Conservation (phyloP, 305 asterid species). For the Solanum hybrid region DNA sequence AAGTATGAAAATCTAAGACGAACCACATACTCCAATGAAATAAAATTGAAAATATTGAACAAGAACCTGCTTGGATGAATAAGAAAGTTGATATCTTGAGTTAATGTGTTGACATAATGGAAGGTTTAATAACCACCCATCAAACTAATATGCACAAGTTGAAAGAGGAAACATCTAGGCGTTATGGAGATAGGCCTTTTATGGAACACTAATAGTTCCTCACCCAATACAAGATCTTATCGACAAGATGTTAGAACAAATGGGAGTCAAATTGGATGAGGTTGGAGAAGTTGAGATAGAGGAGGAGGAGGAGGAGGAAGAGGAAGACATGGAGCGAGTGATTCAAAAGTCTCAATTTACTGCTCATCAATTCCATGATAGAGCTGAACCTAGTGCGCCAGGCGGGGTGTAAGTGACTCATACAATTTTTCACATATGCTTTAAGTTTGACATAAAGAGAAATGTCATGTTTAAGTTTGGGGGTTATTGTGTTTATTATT, state of each 20-base stretch:
- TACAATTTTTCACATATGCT: too few species aligned
- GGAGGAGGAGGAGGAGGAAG: background rate
- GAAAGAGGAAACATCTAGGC: background rate
- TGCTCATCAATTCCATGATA: too few species aligned
- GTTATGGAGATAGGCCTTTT: background rate
- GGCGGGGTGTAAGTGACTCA: too few species aligned
- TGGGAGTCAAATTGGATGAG: background rate
- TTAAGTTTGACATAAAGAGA: too few species aligned
- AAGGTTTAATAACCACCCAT: background rate
- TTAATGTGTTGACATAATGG: background rate
- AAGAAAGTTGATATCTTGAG: background rate
- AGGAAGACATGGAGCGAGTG: too few species aligned
- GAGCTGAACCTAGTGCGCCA: too few species aligned
- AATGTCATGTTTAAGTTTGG: too few species aligned
- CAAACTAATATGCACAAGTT: background rate
- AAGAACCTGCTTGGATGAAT: background rate
- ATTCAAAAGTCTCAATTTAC: too few species aligned
- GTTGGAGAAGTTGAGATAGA: background rate
- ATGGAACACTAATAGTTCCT: background rate
- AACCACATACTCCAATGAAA: background rate
- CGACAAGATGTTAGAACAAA: background rate
- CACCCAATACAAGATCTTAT: background rate
- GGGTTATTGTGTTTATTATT: too few species aligned
- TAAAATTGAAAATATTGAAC: background rate
- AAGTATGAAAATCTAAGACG: too few species aligned